Evolutionary conservation across 371 early-diverging fungal genomes (phyloP).

Genomic region (Mucor mucedo): DNA sequence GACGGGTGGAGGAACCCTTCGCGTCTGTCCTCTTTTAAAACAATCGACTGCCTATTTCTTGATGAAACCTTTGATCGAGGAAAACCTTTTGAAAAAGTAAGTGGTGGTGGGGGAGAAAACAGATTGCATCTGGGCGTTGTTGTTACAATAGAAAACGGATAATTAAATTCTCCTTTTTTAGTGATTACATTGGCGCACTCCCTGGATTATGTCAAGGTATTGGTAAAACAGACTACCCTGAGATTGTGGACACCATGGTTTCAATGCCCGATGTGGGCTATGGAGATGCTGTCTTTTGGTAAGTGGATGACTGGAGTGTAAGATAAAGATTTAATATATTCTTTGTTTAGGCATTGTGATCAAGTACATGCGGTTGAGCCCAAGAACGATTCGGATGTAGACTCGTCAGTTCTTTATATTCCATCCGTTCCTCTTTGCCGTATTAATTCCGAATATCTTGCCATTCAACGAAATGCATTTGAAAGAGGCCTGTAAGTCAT

Average conservation of each 20-base stretch:
- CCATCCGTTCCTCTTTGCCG: slow-evolving; percentile 44
- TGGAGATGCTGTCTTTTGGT: slow-evolving; percentile 52
- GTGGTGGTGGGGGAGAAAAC: not conserved
- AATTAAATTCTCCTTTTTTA: slow-evolving; percentile 1
- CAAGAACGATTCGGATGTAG: slow-evolving; percentile 32
- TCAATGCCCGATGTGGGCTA: slow-evolving; percentile 40
- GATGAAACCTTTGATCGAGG: slow-evolving; percentile 47
- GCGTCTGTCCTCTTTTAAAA: slow-evolving; percentile 44
- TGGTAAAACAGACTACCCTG: slow-evolving; percentile 33
- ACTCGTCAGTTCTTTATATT: slow-evolving; percentile 48
- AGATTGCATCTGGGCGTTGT: not conserved
- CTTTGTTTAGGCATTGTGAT: slow-evolving; percentile 35
- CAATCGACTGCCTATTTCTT: slow-evolving; percentile 47
- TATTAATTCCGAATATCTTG: slow-evolving; percentile 36
- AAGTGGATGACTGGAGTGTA: not conserved
- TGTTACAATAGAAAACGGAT: no score
- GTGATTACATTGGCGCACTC: slow-evolving; percentile 44
- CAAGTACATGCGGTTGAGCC: slow-evolving; percentile 47
- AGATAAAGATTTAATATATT: not conserved
- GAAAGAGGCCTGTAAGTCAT: slow-evolving; percentile 37
- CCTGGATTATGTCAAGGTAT: slow-evolving; percentile 46
- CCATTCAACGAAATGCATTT: slow-evolving; percentile 34
- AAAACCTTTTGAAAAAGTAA: slow-evolving; percentile 32
- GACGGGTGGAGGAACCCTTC: slow-evolving; percentile 43
- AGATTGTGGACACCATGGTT: slow-evolving; percentile 44